phyloP scores from a whole-genome alignment of 441 rosid species.

The Hura crepitans region DNA sequence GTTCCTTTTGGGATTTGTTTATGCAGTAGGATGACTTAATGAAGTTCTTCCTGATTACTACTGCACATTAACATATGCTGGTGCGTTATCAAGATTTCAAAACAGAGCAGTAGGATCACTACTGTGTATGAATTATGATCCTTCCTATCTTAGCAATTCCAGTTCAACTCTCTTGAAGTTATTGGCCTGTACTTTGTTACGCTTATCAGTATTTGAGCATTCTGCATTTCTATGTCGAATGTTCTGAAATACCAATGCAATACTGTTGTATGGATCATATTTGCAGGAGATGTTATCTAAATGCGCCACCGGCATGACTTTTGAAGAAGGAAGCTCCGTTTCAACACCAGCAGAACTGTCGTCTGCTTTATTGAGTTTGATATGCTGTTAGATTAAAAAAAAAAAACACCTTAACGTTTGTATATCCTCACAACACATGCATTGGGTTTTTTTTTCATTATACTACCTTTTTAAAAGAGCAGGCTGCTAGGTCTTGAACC shows the following conservation, averaged over 20 bases:
- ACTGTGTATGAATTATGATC: not conserved
- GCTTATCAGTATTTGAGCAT: not conserved
- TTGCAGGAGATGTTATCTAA: conserved; percentile 32
- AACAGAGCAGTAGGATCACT: no score
- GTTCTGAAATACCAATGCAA: not conserved
- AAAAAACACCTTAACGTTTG: no score
- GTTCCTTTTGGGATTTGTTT: not conserved
- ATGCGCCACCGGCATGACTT: conserved; percentile 28
- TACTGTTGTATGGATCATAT: not conserved
- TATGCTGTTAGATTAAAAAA: no score
- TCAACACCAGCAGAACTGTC: conserved; percentile 19
- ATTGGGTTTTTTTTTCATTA: no score
- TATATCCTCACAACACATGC: no score
- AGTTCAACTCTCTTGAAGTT: not conserved
- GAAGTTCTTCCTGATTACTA: not conserved
- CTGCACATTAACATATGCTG: not conserved
- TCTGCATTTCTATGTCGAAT: not conserved
- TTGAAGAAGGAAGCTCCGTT: conserved; percentile 24
- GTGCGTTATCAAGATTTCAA: not conserved
- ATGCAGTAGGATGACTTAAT: not conserved
- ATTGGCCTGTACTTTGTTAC: no score
- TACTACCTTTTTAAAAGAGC: no score
- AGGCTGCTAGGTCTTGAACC: no score
- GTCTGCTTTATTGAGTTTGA: conserved; percentile 4
- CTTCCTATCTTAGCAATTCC: not conserved